A percentile compares a stretch with the other conserved stretches of the same genome.
phyloP scores from a whole-genome alignment of 2,329 filamentous ascomycete species.

The Tolypocladium capitatum region DNA sequence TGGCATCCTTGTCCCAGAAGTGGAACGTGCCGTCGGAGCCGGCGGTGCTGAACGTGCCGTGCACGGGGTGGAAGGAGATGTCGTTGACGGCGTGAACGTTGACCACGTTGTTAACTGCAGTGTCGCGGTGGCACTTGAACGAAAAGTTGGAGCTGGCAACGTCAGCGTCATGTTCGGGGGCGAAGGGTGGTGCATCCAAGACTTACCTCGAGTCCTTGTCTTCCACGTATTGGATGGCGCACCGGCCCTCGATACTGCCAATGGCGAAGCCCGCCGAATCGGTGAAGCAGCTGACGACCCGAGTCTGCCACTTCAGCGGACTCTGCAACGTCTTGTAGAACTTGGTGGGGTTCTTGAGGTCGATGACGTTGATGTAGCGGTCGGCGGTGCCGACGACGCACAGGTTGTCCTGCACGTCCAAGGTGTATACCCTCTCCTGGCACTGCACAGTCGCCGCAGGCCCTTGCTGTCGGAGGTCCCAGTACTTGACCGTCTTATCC shows the following conservation, averaged over 20 bases:
- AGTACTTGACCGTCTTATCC: conserved; percentile 87
- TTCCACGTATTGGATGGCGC: conserved; percentile 96
- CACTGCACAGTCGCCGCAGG: conserved; percentile 52
- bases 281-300: conserved; percentile 87
- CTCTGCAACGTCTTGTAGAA: conserved; percentile 96
- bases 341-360: conserved; percentile 73
- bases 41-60: conserved; percentile 97
- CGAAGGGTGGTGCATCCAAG: background rate
- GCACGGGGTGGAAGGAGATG: conserved; percentile 92
- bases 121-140: conserved; percentile 95
- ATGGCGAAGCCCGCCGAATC: conserved; percentile 89
- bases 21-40: conserved; percentile 94
- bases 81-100: conserved; percentile 94
- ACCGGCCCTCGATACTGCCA: conserved; percentile 91
- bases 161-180: background rate
- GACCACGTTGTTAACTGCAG: conserved; percentile 58
- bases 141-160: conserved; percentile 74
- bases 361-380: conserved; percentile 89
- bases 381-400: conserved; percentile 89
- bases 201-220: conserved; percentile 72
- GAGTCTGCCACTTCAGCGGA: conserved; percentile 95
- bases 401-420: conserved; percentile 81
- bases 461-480: conserved; percentile 59
- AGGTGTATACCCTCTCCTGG: conserved; percentile 74
- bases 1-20: conserved; percentile 90